These are phyloP conservation scores for Phoma sp. DNA, from an alignment of 2,329 filamentous ascomycete species.

Conservation along the genomic window DNA sequence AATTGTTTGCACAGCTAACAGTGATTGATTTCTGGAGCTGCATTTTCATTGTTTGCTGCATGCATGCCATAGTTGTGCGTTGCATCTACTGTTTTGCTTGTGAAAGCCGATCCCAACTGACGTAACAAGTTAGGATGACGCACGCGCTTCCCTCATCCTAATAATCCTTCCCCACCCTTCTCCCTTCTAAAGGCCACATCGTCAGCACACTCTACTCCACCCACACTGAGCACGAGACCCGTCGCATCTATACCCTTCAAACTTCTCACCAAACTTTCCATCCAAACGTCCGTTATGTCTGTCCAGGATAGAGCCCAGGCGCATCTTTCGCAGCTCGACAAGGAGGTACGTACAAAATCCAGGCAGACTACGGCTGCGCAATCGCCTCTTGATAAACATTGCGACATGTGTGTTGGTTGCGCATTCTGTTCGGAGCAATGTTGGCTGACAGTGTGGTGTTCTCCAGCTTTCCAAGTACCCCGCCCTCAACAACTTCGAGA, in stretches of 20 bases:
- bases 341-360: slow-evolving; percentile 68
- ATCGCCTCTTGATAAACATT: not conserved
- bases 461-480: slow-evolving; percentile 84
- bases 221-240: slow-evolving; percentile 20
- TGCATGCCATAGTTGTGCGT: not conserved
- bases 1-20: not conserved
- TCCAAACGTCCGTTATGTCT: slow-evolving; percentile 63
- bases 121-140: slow-evolving; percentile 44
- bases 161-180: slow-evolving; percentile 31
- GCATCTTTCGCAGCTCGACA: slow-evolving; percentile 80
- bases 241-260: slow-evolving; percentile 5
- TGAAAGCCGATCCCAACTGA: slow-evolving; percentile 37
- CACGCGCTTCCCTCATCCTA: slow-evolving; percentile 36
- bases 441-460: slow-evolving; percentile 33
- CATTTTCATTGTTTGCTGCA: slow-evolving; percentile 10
- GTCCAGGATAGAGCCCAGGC: slow-evolving; percentile 78
- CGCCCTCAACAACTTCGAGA: slow-evolving; percentile 82
- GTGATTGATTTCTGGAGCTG: not conserved
- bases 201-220: slow-evolving; percentile 15
- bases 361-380: not conserved
- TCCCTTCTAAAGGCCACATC: slow-evolving; percentile 26
- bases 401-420: not conserved
- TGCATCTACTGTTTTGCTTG: slow-evolving; percentile 30
- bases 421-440: not conserved
- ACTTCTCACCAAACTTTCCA: slow-evolving; percentile 6